These are phyloP conservation scores for Coleophoma crateriformis DNA, from an alignment of 2,329 filamentous ascomycete genomes.

Conservation along the genomic window DNA sequence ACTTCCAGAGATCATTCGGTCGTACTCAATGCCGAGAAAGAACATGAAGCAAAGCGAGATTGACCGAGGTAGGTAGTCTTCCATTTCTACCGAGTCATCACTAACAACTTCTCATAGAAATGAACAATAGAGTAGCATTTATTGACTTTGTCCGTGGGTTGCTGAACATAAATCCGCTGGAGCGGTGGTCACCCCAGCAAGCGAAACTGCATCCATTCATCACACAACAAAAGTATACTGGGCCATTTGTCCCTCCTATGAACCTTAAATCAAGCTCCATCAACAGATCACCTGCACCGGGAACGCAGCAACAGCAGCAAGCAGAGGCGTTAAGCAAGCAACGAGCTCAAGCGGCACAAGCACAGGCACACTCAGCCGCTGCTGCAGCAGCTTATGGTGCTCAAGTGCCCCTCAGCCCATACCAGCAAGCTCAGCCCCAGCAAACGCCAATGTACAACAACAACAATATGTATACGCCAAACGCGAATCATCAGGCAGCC, in stretches of 20 bases:
- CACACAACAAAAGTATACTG: conserved; percentile 95
- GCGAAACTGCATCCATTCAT: conserved; percentile 98
- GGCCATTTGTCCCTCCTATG: conserved; percentile 95
- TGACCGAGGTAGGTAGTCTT: conserved; percentile 69
- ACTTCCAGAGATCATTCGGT: conserved; percentile 93
- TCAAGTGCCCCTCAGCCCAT: conserved; percentile 41
- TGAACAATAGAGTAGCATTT: conserved; percentile 95
- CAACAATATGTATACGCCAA: conserved; percentile 75
- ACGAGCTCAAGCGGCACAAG: conserved; percentile 66
- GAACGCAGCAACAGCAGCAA: conserved; percentile 92
- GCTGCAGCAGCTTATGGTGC: conserved; percentile 66
- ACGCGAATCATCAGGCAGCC: conserved; percentile 41
- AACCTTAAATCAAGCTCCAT: conserved; percentile 84
- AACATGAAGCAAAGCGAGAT: conserved; percentile 99
- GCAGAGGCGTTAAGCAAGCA: conserved; percentile 93
- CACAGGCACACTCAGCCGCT: conserved; percentile 56
- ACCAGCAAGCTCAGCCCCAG: conserved; percentile 35
- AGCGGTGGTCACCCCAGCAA: conserved; percentile 96
- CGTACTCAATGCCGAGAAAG: conserved; percentile 96
- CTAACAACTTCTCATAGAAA: conserved; percentile 56
- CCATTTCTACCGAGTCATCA: neutral
- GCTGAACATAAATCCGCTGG: conserved; percentile 89
- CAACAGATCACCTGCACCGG: conserved; percentile 83
- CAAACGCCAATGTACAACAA: conserved; percentile 71
- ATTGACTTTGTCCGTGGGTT: conserved; percentile 96